These are phyloP conservation scores for Exobasidium cylindrosporum DNA, from an alignment of 1,284 basidiomycete genomes.

Conservation along the genomic window DNA sequence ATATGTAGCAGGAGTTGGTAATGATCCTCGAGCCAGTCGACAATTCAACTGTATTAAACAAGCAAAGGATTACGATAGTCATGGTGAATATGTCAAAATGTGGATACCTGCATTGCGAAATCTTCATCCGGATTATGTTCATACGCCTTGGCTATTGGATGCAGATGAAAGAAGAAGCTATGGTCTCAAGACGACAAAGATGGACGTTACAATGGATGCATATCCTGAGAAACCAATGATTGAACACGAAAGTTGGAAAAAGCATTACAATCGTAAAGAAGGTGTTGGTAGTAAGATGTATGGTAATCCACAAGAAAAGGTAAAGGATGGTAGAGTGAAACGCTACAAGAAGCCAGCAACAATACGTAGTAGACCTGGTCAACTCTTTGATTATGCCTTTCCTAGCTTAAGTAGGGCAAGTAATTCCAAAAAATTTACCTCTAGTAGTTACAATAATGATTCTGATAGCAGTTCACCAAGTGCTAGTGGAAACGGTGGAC, in stretches of 20 bases:
- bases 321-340: constrained; percentile 41
- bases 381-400: too few species aligned
- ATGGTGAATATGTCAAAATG: constrained; percentile 59
- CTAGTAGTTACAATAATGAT: too few species aligned
- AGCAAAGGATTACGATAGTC: constrained; percentile 60
- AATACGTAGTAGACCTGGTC: too few species aligned
- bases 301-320: constrained; percentile 49
- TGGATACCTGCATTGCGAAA: constrained; percentile 60
- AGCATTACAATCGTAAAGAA: constrained; percentile 44
- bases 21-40: constrained; percentile 61
- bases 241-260: constrained; percentile 43
- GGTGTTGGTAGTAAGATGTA: constrained; percentile 46
- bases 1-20: constrained; percentile 61
- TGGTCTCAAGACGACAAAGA: constrained; percentile 40
- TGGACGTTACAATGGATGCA: constrained; percentile 40
- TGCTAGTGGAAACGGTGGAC: too few species aligned
- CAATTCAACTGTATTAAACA: constrained; percentile 65
- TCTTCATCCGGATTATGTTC: constrained; percentile 52
- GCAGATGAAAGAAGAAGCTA: constrained; percentile 37
- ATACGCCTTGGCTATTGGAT: constrained; percentile 43
- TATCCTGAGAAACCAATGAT: constrained; percentile 40
- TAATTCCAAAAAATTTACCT: too few species aligned
- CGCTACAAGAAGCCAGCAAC: constrained; percentile 9
- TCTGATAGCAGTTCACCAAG: too few species aligned
- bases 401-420: too few species aligned